Conservation (phyloP, 2,329 filamentous ascomycete species). For the Exophiala phaeomuriformis region DNA sequence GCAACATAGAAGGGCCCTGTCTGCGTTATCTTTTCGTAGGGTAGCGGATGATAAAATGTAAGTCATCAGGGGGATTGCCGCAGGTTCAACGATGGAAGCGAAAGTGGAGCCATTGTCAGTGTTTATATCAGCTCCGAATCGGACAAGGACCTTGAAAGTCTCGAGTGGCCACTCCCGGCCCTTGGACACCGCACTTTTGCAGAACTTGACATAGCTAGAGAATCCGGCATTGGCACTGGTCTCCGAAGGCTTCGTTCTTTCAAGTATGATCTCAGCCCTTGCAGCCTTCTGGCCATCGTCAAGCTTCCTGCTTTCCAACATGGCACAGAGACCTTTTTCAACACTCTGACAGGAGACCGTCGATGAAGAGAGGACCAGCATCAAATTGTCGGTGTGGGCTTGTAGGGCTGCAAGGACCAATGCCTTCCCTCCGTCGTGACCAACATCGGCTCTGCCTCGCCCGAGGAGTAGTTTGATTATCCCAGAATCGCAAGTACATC, state of each 20-base stretch:
- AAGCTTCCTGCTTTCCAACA: background rate
- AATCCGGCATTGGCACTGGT: background rate
- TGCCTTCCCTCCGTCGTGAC: background rate
- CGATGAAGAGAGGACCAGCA: background rate
- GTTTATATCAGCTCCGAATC: background rate
- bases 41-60: background rate
- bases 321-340: background rate
- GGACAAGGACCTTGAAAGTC: constrained; percentile 1
- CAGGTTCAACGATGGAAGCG: constrained; percentile 1
- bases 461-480: constrained; percentile 1
- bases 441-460: constrained; percentile 1
- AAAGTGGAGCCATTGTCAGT: background rate
- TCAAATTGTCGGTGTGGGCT: background rate
- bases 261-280: constrained; percentile 1
- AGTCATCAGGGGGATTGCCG: background rate
- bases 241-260: background rate
- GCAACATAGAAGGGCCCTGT: constrained; percentile 1
- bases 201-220: constrained; percentile 3
- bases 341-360: constrained; percentile 2
- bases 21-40: background rate
- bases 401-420: constrained; percentile 2
- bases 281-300: constrained; percentile 2
- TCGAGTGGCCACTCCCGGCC: constrained; percentile 2
- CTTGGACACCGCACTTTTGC: background rate
- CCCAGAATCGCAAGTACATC: background rate